Base-by-base conservation (phyloP, 768 basidiomycete species). In the Tulasnella calospora region DNA sequence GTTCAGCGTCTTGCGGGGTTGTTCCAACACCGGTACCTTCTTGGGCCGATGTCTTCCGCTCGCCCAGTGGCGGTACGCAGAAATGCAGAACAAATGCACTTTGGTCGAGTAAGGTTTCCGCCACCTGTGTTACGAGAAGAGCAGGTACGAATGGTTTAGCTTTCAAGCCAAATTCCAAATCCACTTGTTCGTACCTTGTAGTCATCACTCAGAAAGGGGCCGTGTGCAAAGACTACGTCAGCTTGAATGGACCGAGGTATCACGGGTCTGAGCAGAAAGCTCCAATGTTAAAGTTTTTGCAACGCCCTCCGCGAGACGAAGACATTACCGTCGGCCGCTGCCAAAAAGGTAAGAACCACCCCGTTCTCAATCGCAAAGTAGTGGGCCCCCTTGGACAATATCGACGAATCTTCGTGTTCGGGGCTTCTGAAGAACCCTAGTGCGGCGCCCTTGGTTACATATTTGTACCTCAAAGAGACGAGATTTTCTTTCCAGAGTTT, bases 301-400 rank as follows among this genome's bases (percentile, higher is more conserved):
- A 44, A 36, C 27, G 73, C 70, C 27, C 10, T 44, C 76, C 27
- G 35, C 35, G 7, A n/a, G 13, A 8, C 2, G 61, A 46, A 35
- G 17, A 8, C 7, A 12, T 30, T n/a, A 46, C 69, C 73, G 40
- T 15, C 89, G 86, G 2, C 86, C 86, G 78, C 89, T 90, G 6
- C 90, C 89, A 81, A 90, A 91, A 1, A 91, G 84, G 81, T 91
- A 90, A 89, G 83, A 91, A 91, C 90, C 91, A 91, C n/a, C 21
- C 90, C 90, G 82, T 91, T 90, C 83, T 89, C 88, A 6, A 89
- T 84, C 3, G 89, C 86, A 61, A 91, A 83, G 78, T 91, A 91
- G 75, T 90, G 90, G 80, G 88, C 90, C 23, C 91, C 88, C 9
- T 86, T 84, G 46, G 90, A 83, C 80, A 91, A 91, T 19, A 91